Conservation (phyloP, 2,329 filamentous ascomycete species). For the Aspergillus carbonarius region DNA sequence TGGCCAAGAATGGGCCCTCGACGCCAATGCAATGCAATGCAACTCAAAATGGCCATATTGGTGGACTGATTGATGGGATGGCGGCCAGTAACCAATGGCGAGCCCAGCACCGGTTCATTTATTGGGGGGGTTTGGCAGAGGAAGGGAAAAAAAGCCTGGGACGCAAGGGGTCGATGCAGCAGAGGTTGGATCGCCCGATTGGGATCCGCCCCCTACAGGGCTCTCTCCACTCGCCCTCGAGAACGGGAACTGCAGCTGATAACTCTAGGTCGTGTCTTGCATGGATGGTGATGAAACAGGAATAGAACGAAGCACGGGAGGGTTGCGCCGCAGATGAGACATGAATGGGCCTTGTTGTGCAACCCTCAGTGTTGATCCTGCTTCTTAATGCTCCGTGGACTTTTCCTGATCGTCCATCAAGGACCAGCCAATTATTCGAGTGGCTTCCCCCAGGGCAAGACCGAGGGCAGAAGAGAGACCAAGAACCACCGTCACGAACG, state of each 20-base stretch:
- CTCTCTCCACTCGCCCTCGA: conserved; percentile 5
- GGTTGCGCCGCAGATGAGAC: conserved; percentile 15
- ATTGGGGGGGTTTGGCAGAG: conserved; percentile 13
- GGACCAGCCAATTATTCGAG: background rate
- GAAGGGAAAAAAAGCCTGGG: conserved; percentile 9
- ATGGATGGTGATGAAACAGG: conserved; percentile 13
- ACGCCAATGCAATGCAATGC: conserved; percentile 25
- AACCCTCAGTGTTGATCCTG: conserved; percentile 8
- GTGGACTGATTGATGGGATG: conserved; percentile 10
- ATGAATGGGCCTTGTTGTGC: conserved; percentile 11
- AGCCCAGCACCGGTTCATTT: conserved; percentile 1
- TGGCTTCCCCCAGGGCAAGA: background rate
- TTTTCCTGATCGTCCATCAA: background rate
- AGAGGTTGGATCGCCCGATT: conserved; percentile 9
- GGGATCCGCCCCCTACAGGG: conserved; percentile 9
- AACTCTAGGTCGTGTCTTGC: conserved; percentile 18
- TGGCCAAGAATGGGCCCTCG: conserved; percentile 11
- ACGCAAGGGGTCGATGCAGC: conserved; percentile 21
- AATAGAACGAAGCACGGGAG: conserved; percentile 16
- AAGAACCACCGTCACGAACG: background rate
- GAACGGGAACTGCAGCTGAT: conserved; percentile 8
- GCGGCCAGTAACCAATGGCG: conserved; percentile 6
- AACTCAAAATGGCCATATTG: conserved; percentile 24
- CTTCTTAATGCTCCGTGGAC: conserved; percentile 8
- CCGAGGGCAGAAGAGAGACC: background rate